These are phyloP conservation scores for Trichomonascaceae sp. DNA, from an alignment of 1,139 yeast species.

Conservation along the genomic window DNA sequence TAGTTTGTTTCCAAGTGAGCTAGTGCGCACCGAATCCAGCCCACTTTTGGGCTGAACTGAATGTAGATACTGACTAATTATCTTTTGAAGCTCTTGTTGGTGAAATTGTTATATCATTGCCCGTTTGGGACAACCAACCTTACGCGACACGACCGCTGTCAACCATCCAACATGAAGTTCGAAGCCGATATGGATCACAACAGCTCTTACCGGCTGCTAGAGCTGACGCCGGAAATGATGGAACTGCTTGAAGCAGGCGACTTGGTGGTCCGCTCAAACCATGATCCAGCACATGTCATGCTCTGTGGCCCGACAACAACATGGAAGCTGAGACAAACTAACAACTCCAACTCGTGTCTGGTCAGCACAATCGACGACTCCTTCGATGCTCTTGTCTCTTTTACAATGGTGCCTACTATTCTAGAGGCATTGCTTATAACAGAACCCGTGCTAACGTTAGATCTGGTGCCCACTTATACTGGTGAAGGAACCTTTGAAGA, in stretches of 20 bases:
- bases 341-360: constrained; percentile 74
- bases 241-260: constrained; percentile 28
- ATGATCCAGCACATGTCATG: constrained; percentile 35
- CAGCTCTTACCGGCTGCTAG: constrained; percentile 40
- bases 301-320: constrained; percentile 49
- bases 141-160: no score
- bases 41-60: background rate
- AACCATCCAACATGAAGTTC: constrained; percentile 7
- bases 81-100: background rate
- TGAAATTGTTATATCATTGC: background rate
- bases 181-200: constrained; percentile 17
- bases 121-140: background rate
- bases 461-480: constrained; percentile 36
- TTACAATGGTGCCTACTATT: constrained; percentile 34
- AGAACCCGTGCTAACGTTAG: constrained; percentile 26
- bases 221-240: constrained; percentile 44
- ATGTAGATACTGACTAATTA: background rate
- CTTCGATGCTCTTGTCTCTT: constrained; percentile 19
- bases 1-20: background rate
- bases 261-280: constrained; percentile 36
- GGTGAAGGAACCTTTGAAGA: constrained; percentile 22
- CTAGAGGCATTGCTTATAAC: constrained; percentile 24
- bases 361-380: constrained; percentile 27
- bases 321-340: constrained; percentile 60
- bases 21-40: background rate